Percentiles rank a stretch among this genome's conserved stretches.
Conservation (phyloP, 1,139 yeast genomes). For the Arxiozyma heterogenica region DNA sequence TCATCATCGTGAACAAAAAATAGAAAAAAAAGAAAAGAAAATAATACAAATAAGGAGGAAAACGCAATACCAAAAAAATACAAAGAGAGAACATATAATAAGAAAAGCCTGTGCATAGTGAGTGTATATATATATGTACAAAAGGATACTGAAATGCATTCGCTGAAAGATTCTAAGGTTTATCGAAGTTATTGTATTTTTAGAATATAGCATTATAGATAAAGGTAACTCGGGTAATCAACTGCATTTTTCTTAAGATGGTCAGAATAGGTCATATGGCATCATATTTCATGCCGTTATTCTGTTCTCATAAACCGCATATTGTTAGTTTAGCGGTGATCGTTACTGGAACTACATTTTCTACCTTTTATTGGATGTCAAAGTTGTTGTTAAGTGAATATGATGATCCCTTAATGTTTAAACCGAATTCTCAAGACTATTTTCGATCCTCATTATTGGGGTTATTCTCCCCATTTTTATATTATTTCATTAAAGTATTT, state of each 20-base stretch:
- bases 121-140: too few species aligned
- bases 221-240: not conserved
- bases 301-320: conserved; percentile 25
- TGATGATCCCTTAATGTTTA: conserved; percentile 25
- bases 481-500: conserved; percentile 24
- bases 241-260: conserved; percentile 15
- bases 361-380: conserved; percentile 17
- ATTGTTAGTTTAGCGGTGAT: conserved; percentile 16
- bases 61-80: not conserved
- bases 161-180: not conserved
- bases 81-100: too few species aligned
- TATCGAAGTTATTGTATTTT: not conserved
- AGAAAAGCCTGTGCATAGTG: not conserved
- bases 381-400: conserved; percentile 19
- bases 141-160: not conserved
- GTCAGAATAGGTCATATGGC: conserved; percentile 27
- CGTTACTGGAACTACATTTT: conserved; percentile 12
- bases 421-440: conserved; percentile 31
- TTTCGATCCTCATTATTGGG: conserved; percentile 30
- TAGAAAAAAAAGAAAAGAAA: not conserved
- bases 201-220: too few species aligned
- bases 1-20: not conserved
- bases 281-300: conserved; percentile 28
- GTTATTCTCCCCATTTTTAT: conserved; percentile 28
- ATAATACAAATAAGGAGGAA: not conserved